Evolutionary conservation across 2,329 filamentous ascomycete species (phyloP), one percentile per base, ranked within the genome.

Genomic region (Neofusicoccum cordaticola): DNA sequence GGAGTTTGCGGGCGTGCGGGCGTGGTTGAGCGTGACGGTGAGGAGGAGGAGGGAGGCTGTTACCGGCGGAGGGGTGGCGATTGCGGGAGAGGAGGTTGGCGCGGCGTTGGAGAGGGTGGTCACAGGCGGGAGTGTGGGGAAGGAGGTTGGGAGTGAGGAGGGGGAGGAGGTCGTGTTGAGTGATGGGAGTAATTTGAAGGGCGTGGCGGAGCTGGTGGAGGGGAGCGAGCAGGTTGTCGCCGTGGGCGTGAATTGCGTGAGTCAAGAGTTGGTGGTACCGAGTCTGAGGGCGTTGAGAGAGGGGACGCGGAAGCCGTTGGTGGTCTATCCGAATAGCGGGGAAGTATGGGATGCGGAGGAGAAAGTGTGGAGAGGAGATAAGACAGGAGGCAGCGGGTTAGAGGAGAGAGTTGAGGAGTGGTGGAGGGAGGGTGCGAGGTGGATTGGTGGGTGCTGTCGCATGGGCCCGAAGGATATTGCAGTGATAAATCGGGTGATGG

Each of bases 401-500:
- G 68, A 69, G n/a, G 69, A 69, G 13, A 70, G 73, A 58, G 72
- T 74, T 13, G 67, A 63, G 65, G 71, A 77, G 52, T 79, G 75
- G 73, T 69, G 71, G 62, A 65, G 67, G 3, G 71, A 71, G 34
- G 79, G 80, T 1, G 81, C 79, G 9, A 73, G 72, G 62, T 63
- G 82, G 50, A 75, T 83, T 56, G 81, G 81, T 11, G 81, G 81
- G 1, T 83, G 81, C 68, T 83, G 81, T 71, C 72, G 80, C 62
- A 82, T 78, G 13, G 77, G 75, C 4, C 80, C 80, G 0, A 70
- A 72, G 9, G 78, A 81, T 66, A 78, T 81, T n/a, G 63, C 66
- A 35, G 71, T 72, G 11, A 74, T 80, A 68, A 64, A 65, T 48
- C 65, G 22, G 2, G 48, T 56, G 8, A 35, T 63, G 15, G 61